These are phyloP conservation scores for Boletellus emodensis DNA, from an alignment of 768 basidiomycete genomes.

Conservation along the genomic window DNA sequence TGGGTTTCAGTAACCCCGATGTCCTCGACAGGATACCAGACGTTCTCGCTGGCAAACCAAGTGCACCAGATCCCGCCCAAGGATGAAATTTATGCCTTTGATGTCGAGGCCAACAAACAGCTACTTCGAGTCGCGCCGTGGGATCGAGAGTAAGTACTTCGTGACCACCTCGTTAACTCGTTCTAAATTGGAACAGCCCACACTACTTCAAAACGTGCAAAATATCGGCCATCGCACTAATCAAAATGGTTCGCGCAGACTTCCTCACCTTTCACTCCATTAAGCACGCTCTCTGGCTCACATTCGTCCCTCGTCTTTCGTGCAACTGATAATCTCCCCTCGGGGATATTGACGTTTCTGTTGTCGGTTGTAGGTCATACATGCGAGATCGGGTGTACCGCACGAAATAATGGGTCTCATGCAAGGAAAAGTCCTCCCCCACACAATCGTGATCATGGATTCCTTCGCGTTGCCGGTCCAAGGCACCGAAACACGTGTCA, in stretches of 20 bases:
- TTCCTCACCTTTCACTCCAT: background rate
- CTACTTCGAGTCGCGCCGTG: constrained; percentile 75
- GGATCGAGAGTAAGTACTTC: constrained; percentile 70
- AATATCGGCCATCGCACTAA: constrained; percentile 91
- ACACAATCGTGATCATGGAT: constrained; percentile 84
- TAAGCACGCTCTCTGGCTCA: no score
- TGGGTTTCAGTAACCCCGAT: no score
- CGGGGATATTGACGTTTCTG: background rate
- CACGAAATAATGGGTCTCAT: constrained; percentile 99
- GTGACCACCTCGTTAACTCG: no score
- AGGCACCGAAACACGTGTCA: constrained; percentile 97
- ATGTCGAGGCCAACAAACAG: constrained; percentile 60
- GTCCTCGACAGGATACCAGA: constrained; percentile 61
- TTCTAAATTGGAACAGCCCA: constrained; percentile 44
- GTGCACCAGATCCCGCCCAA: constrained; percentile 66
- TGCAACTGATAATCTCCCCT: no score
- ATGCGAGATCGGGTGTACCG: constrained; percentile 93
- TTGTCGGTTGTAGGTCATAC: constrained; percentile 70
- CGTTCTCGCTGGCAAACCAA: constrained; percentile 71
- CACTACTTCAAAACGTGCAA: constrained; percentile 87
- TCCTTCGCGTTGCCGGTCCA: constrained; percentile 96
- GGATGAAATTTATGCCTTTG: constrained; percentile 78
- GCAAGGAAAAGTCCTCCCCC: constrained; percentile 90
- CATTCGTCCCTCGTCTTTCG: no score
- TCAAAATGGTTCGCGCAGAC: constrained; percentile 76